Evolutionary conservation across 306 rosid genomes (phyloP).

Genomic region (cucumber (Cucumis sativus)): Cucumber_9930_V3 NC_026657.2:26655501-26656000

Average conservation of each 20-base stretch:
- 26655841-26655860: conserved; percentile 30
- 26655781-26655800: conserved; percentile 7
- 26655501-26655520: conserved; percentile 25
- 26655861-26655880: conserved; percentile 27
- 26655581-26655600: neutral
- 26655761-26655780: neutral
- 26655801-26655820: conserved; percentile 24
- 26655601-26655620: neutral
- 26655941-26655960: too few relatives aligned
- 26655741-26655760: neutral
- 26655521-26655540: conserved; percentile 35
- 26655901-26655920: too few relatives aligned
- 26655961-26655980: too few relatives aligned
- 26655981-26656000: too few relatives aligned
- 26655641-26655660: conserved; percentile 40
- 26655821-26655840: conserved; percentile 23
- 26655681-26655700: conserved; percentile 28
- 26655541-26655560: conserved; percentile 37
- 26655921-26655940: too few relatives aligned
- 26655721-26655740: neutral
- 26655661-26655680: conserved; percentile 19
- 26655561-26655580: conserved; percentile 24
- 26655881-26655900: neutral
- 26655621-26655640: neutral
- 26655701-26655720: conserved; percentile 35